Percentiles rank a stretch among this genome's conserved stretches.
These are phyloP conservation scores for Anisogramma anomala DNA, from an alignment of 2,329 filamentous ascomycete genomes.

Conservation along the genomic window DNA sequence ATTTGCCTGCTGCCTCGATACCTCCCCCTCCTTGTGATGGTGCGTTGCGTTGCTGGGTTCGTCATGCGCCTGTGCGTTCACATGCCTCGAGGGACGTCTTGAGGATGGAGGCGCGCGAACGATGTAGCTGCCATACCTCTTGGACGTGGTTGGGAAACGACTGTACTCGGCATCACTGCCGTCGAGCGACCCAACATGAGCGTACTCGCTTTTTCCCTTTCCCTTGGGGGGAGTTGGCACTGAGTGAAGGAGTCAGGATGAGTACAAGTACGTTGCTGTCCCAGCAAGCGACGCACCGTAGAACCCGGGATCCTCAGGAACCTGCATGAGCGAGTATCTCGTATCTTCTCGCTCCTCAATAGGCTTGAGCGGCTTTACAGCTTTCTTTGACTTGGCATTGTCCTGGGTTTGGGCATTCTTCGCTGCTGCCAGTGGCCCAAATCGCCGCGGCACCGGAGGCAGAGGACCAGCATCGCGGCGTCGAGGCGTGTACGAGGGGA, in stretches of 20 bases:
- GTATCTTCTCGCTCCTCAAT: background rate
- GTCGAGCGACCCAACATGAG: slow-evolving; percentile 10
- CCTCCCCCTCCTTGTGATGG: background rate
- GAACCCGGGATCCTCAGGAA: slow-evolving; percentile 14
- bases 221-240: background rate
- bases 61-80: background rate
- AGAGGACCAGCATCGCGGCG: slow-evolving; percentile 10
- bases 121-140: slow-evolving; percentile 11
- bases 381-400: background rate
- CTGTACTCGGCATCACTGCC: background rate
- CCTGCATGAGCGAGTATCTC: slow-evolving; percentile 18
- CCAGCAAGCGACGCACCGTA: background rate
- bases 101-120: slow-evolving; percentile 10
- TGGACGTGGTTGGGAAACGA: slow-evolving; percentile 1
- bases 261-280: background rate
- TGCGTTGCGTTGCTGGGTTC: background rate
- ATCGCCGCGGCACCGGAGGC: background rate
- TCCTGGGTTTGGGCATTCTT: background rate
- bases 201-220: slow-evolving; percentile 9
- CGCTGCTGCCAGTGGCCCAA: background rate
- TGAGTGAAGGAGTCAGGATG: background rate
- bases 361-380: background rate
- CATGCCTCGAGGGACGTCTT: background rate
- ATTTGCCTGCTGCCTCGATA: slow-evolving; percentile 15
- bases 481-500: slow-evolving; percentile 7